Evolutionary conservation across 2,329 filamentous ascomycete species (phyloP), one percentile per base, ranked within the genome.

Genomic region (Aspergillus japonicus): DNA sequence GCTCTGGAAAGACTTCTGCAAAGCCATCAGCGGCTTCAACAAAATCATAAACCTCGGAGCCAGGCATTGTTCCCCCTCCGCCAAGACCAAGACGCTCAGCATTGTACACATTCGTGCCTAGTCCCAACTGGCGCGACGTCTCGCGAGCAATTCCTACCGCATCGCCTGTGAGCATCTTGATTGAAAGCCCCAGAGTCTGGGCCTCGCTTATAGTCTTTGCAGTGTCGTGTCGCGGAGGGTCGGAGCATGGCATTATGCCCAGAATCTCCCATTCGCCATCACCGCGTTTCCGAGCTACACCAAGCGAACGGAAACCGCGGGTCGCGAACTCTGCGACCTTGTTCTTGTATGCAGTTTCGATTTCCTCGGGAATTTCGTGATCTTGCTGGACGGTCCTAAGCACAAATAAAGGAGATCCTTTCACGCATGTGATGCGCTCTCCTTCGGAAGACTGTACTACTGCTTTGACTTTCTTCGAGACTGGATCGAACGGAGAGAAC

Each of bases 111-210:
- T 96, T 96, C 73, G 91, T 95, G 71, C 92, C 92, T 62, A 96
- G 88, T 82, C 92, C 91, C 66, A 96, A 89, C 80, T 95, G 91
- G 72, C 91, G 90, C 57, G 91, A 95, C 68, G 91, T 96, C 80
- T 96, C 92, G 81, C 90, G 89, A 69, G 92, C 92, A 76, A 96
- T 96, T 78, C 91, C 92, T 74, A 96, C 92, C 67, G 92, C 91
- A 75, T 96, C 92, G 85, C 92, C 92, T 80, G 92, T 96, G 81
- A 96, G 86, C 91, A 96, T 96, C 85, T 96, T 96, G 80, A 96
- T 92, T 68, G 89, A 92, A 63, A 96, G 83, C 83, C 92, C 92
- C 60, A 96, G 87, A 65, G 82, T 85, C 84, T 95, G 94, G 72
- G 92, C 92, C 79, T 96, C 92, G 77, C 90, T 89, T 80, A 96